A percentile compares a stretch with the other conserved stretches of the same genome.
These are phyloP conservation scores for Vitis hybrid DNA, from an alignment of 177 flowering plant species.

Conservation along the genomic window DNA sequence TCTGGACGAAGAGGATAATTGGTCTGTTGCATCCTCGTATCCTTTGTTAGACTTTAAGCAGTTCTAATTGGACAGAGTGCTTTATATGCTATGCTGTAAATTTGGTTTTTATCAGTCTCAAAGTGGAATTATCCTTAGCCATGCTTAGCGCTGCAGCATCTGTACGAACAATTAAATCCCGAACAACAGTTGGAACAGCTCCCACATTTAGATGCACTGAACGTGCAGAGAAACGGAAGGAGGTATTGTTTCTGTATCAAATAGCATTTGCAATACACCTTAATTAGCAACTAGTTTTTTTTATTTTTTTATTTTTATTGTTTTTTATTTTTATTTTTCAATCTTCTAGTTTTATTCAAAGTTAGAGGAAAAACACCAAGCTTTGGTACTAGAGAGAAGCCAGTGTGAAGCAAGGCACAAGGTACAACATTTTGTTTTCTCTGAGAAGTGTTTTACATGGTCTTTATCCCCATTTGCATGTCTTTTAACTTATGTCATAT, in stretches of 20 bases:
- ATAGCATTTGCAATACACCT: too few relatives aligned
- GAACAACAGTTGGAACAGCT: slow-evolving; percentile 63
- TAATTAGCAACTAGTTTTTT: not conserved
- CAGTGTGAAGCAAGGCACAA: slow-evolving; percentile 74
- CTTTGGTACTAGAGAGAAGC: slow-evolving; percentile 73
- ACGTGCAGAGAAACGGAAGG: slow-evolving; percentile 82
- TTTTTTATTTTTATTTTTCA: not conserved
- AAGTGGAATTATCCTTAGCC: slow-evolving; percentile 40
- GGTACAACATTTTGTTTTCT: slow-evolving; percentile 33
- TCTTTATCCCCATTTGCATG: not conserved
- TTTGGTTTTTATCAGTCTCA: slow-evolving; percentile 3
- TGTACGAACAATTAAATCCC: slow-evolving; percentile 47
- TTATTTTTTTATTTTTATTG: not conserved
- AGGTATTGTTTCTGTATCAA: slow-evolving; percentile 43
- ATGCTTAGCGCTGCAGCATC: slow-evolving; percentile 63
- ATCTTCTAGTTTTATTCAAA: slow-evolving; percentile 65
- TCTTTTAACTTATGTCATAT: not conserved
- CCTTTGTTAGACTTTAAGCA: slow-evolving; percentile 32
- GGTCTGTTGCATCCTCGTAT: slow-evolving; percentile 93
- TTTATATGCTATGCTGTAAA: not conserved
- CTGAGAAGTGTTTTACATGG: too few relatives aligned
- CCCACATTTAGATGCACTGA: slow-evolving; percentile 65
- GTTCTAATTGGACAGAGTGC: slow-evolving; percentile 1
- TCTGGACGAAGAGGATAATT: slow-evolving; percentile 75
- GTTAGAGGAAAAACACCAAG: slow-evolving; percentile 85